Evolutionary conservation across 2,329 filamentous ascomycete species (phyloP).

Genomic region (Amylocarpus encephaloides): DNA sequence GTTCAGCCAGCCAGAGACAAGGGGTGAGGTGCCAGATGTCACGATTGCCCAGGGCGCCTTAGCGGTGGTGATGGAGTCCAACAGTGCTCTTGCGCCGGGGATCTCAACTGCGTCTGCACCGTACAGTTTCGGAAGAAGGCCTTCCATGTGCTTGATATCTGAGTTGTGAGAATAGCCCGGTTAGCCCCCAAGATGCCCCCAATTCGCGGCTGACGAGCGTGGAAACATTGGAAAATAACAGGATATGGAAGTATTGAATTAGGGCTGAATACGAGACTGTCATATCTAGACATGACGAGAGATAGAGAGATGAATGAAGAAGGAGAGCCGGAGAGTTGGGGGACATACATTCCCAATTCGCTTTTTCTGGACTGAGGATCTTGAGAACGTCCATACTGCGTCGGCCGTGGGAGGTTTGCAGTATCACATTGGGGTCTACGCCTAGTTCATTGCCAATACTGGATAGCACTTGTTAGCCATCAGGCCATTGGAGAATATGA

Average conservation of each 20-base stretch:
- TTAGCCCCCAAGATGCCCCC: slow-evolving; percentile 6
- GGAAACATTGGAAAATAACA: background rate
- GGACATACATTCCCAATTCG: slow-evolving; percentile 84
- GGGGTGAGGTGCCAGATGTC: slow-evolving; percentile 61
- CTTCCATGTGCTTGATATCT: slow-evolving; percentile 79
- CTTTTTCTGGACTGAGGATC: slow-evolving; percentile 74
- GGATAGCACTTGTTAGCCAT: slow-evolving; percentile 8
- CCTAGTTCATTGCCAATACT: slow-evolving; percentile 80
- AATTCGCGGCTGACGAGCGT: slow-evolving; percentile 5
- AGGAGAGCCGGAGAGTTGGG: background rate
- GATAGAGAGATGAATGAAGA: background rate
- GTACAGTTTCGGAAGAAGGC: slow-evolving; percentile 67
- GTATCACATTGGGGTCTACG: slow-evolving; percentile 75
- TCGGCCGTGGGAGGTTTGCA: slow-evolving; percentile 86
- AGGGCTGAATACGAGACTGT: slow-evolving; percentile 12
- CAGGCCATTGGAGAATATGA: background rate
- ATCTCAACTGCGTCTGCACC: slow-evolving; percentile 78
- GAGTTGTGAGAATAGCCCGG: slow-evolving; percentile 5
- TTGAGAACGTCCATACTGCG: slow-evolving; percentile 80
- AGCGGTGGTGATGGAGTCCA: slow-evolving; percentile 57
- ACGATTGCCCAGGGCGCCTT: slow-evolving; percentile 72
- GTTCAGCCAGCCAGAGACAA: slow-evolving; percentile 67
- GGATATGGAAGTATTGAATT: slow-evolving; percentile 1
- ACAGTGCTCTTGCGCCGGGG: slow-evolving; percentile 68
- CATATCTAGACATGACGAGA: background rate